phyloP scores from a whole-genome alignment of 495 filamentous ascomycete genomes.

The Neurospora sp. region DNA sequence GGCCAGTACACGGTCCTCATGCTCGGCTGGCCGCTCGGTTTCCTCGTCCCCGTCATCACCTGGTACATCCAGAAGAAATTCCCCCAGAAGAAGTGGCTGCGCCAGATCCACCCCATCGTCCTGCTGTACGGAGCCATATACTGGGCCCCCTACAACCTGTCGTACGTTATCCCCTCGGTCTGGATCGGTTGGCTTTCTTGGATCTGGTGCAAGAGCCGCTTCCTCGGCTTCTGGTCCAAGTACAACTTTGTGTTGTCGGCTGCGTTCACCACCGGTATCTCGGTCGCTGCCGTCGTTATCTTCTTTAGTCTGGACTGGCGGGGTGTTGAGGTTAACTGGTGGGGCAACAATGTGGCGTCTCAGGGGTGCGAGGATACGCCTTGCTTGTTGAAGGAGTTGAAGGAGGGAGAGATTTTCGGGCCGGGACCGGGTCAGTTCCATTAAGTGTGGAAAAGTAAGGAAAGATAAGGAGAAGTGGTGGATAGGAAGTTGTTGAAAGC shows the following conservation, averaged over 20 bases:
- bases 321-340: constrained; percentile 22
- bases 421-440: constrained; percentile 26
- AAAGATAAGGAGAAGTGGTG: neutral
- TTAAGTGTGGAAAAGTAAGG: neutral
- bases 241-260: constrained; percentile 25
- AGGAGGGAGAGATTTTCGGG: constrained; percentile 26
- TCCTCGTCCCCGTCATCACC: constrained; percentile 18
- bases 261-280: constrained; percentile 22
- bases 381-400: constrained; percentile 17
- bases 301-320: constrained; percentile 26
- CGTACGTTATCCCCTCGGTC: constrained; percentile 24
- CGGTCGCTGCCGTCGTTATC: constrained; percentile 25
- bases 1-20: constrained; percentile 29
- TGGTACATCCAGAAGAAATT: constrained; percentile 15
- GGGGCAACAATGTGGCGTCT: constrained; percentile 24
- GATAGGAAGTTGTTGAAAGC: neutral
- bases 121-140: constrained; percentile 21
- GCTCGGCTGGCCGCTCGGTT: constrained; percentile 26
- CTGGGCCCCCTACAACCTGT: constrained; percentile 28
- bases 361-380: constrained; percentile 23
- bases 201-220: constrained; percentile 29
- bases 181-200: constrained; percentile 27
- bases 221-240: constrained; percentile 15
- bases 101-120: constrained; percentile 27
- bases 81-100: constrained; percentile 16